Evolutionary conservation across 176 grass and related monocot species (phyloP), one percentile per base, ranked within the genome.

Genomic region (Carex kokanica): DNA sequence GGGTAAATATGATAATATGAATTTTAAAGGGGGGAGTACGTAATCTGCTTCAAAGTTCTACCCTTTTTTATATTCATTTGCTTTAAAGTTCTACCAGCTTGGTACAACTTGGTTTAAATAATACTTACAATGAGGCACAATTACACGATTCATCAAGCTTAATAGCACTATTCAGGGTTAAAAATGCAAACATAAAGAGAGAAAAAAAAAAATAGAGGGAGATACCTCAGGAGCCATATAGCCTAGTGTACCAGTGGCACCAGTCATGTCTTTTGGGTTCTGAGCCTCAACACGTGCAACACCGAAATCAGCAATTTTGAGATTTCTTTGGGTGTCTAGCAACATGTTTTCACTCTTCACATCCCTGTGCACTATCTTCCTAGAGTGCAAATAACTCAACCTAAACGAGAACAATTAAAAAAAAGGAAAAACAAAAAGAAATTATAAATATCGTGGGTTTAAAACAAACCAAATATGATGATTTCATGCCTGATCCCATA

Each of bases 321-420:
- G 82, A 60, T 88, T 92, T 74, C 86, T 45, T 40, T 90, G 54
- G 12, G 78, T 40, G 78, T 94, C 90, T 61, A 97, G 82, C 3
- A 97, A 81, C 94, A 97, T 97, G 73, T 97, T 97, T 34, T 97
- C 94, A 5, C 89, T 91, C 78, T 97, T 97, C 29, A 97, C 94
- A 41, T 92, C 90, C 11, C 94, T 78, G 20, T 94, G 92, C 20
- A 92, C 94, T 32, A 92, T 94, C 73, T 91, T 92, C 71, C 31
- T 65, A 0, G 89, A 90, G 53, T 97, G 94, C 14, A 97, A 83
- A 80, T 97, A 97, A 84, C 87, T 83, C 62, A 97, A 75, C 56
- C 93, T 96, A 78, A 15, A 79, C 81, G 69, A 40, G 9, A 70
- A 49, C 43, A 43, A 84, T 24, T 72, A 25, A 17, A 73, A 21